Percentiles rank a stretch among this genome's conserved stretches.
Conservation (phyloP, 306 rosid genomes). For the Oemleria cerasiformis region DNA sequence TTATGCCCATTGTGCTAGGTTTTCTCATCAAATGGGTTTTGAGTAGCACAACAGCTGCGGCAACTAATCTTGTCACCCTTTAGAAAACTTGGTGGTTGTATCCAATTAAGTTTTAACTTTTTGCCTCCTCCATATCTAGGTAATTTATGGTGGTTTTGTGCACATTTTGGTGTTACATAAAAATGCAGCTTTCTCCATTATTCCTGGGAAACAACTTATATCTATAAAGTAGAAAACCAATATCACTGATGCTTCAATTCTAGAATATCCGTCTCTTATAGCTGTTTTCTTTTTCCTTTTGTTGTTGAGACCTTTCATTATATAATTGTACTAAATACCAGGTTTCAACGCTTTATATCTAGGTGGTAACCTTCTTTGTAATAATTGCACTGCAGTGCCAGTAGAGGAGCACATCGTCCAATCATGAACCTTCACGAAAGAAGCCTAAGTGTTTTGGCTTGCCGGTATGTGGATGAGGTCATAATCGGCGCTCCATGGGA, state of each 20-base stretch:
- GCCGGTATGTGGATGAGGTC: constrained; percentile 97
- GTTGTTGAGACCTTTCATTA: not conserved
- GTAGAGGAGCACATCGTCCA: constrained; percentile 93
- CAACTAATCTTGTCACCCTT: not conserved
- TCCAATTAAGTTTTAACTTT: not conserved
- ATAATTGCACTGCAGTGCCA: constrained; percentile 48
- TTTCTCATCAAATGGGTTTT: not conserved
- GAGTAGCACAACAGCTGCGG: not conserved
- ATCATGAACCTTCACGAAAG: constrained; percentile 98
- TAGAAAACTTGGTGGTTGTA: not conserved
- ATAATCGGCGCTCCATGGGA: constrained; percentile 98
- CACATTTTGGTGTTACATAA: not conserved
- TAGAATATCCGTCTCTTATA: not conserved
- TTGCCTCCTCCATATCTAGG: too few species aligned
- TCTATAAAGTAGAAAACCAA: not conserved
- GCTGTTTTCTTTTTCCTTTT: not conserved
- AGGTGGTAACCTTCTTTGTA: not conserved
- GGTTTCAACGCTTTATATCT: not conserved
- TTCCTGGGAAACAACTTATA: not conserved
- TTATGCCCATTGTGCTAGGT: constrained; percentile 1
- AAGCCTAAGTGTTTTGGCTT: constrained; percentile 93
- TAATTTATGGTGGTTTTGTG: not conserved
- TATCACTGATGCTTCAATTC: not conserved
- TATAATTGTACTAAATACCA: not conserved
- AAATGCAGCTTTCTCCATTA: not conserved